Conservation (phyloP, 495 filamentous ascomycete genomes). For the Aspergillus diversus region DNA sequence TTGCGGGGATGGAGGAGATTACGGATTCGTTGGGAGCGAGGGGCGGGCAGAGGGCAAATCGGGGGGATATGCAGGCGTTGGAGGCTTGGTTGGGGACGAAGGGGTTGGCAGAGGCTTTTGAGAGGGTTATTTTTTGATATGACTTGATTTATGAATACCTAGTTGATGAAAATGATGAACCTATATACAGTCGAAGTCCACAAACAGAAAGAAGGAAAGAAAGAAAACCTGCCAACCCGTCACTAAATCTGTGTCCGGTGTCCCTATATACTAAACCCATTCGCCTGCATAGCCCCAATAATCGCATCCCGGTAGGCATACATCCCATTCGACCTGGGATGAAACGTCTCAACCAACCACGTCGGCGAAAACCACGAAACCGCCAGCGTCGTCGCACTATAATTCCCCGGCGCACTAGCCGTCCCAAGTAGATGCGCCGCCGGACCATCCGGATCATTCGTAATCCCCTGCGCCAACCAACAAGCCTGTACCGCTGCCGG, state of each 20-base stretch:
- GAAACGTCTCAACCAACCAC: background rate
- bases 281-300: background rate
- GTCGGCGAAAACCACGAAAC: background rate
- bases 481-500: background rate
- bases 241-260: too few species aligned
- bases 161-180: too few species aligned
- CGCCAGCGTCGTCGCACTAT: background rate
- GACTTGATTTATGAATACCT: background rate
- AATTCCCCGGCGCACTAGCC: background rate
- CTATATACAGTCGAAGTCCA: too few species aligned
- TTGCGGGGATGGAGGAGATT: conserved; percentile 45
- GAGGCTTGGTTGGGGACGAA: conserved; percentile 38
- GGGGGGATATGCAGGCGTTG: conserved; percentile 51
- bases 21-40: conserved; percentile 44
- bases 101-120: conserved; percentile 42
- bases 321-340: background rate
- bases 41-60: conserved; percentile 44
- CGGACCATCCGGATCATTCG: background rate
- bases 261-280: background rate
- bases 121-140: conserved; percentile 41
- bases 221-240: too few species aligned
- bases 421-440: background rate
- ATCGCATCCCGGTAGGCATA: conserved; percentile 1
- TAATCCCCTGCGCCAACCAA: background rate
- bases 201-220: too few species aligned